Conservation (phyloP, 2,329 filamentous ascomycete genomes). For the Stachybotrys chartarum region DNA sequence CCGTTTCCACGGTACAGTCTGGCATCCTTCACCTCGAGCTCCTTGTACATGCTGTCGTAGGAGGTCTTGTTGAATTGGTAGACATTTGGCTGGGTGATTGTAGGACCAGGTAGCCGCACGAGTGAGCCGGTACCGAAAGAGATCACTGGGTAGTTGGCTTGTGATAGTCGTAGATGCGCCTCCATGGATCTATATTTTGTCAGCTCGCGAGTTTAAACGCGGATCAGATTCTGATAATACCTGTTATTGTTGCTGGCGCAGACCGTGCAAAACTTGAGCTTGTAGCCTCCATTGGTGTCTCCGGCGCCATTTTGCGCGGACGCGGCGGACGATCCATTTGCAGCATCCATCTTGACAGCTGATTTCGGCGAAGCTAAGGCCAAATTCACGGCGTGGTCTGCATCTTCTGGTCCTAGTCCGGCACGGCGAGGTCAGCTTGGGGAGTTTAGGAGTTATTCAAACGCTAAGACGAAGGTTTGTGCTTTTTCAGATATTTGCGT, state of each 20-base stretch:
- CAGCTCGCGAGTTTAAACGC: not conserved
- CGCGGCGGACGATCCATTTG: slow-evolving; percentile 29
- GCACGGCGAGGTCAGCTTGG: not conserved
- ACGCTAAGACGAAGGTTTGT: not conserved
- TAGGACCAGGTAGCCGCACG: slow-evolving; percentile 85
- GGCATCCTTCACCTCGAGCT: slow-evolving; percentile 78
- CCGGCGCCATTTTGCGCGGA: slow-evolving; percentile 35
- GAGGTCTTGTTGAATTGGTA: slow-evolving; percentile 98
- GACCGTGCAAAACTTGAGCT: slow-evolving; percentile 96
- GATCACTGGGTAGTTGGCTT: slow-evolving; percentile 86
- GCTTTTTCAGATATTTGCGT: slow-evolving; percentile 39
- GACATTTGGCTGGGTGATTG: slow-evolving; percentile 89
- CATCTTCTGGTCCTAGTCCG: not conserved
- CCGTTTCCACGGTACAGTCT: slow-evolving; percentile 88
- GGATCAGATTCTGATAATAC: slow-evolving; percentile 31
- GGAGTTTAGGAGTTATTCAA: not conserved
- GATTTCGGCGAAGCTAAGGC: not conserved
- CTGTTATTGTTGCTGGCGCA: slow-evolving; percentile 98
- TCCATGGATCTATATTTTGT: slow-evolving; percentile 58
- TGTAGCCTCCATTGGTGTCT: slow-evolving; percentile 58
- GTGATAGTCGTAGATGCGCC: slow-evolving; percentile 87
- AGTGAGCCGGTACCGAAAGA: slow-evolving; percentile 95
- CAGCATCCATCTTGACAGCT: slow-evolving; percentile 28
- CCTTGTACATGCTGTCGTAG: slow-evolving; percentile 90
- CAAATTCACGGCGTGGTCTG: not conserved